Percentiles rank a stretch among this genome's conserved stretches.
Conservation (phyloP, 257 asterid species). For the Solanum phureja region DNA sequence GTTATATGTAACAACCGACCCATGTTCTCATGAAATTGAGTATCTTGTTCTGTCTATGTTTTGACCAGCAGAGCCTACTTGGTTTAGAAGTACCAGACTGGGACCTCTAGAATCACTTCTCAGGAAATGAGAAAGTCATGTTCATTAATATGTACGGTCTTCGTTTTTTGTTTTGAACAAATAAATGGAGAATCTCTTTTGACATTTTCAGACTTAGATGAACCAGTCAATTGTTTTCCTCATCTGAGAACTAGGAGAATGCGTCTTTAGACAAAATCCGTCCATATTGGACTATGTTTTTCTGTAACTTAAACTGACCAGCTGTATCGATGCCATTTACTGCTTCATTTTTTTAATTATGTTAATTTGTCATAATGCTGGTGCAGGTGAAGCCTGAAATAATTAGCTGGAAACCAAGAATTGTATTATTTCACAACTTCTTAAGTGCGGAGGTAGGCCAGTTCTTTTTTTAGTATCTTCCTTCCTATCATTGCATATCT, state of each 20-base stretch:
- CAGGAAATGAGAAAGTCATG: neutral
- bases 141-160: neutral
- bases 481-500: neutral
- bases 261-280: neutral
- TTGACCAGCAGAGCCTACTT: neutral
- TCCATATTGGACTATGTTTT: neutral
- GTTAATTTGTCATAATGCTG: neutral
- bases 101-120: neutral
- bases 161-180: neutral
- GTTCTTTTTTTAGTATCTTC: neutral
- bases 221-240: neutral
- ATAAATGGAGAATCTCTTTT: neutral
- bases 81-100: neutral
- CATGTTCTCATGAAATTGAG: neutral
- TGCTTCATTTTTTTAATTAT: neutral
- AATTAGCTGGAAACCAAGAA: conserved; percentile 73
- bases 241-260: neutral
- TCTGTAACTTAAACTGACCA: neutral
- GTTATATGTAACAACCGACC: neutral
- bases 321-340: neutral
- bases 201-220: neutral
- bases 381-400: conserved; percentile 76
- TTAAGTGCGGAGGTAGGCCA: conserved; percentile 61
- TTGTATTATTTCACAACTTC: conserved; percentile 59
- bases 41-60: neutral